Base-by-base conservation (phyloP, 2,329 filamentous ascomycete species). In the Venturia nashicola region DNA sequence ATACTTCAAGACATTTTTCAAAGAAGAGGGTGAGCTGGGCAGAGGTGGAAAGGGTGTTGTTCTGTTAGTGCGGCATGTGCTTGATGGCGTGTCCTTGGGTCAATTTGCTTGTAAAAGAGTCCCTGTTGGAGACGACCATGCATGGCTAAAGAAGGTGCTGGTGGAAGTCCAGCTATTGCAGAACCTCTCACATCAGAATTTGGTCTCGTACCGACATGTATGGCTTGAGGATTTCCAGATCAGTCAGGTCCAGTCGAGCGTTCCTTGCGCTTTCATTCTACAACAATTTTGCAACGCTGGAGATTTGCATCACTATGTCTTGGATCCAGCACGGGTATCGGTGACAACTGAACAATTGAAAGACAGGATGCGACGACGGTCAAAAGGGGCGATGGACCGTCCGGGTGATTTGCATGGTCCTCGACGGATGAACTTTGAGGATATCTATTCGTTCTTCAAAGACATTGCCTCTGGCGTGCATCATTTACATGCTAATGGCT, bases 211-310 rank as follows among this genome's bases (percentile, higher is more conserved):
- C 73, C 88, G 93, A 7, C 94, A 97, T 76, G 94, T 96, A 40
- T 99, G 94, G 94, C 82, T 99, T 18, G 93, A 99, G 74, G 89
- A 97, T 73, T 87, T 88, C 62, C 85, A 88, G 68, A 84, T 96
- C 62, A 93, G 84, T 67, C 87, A 69, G 7, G 99, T 99, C 73
- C 89, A 91, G 0, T 94, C 95, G 0, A 91, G 86, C 63, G 91
- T 99, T 0, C 91, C 91, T 12, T 97, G 93, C 70, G 91, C 93
- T 5, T 99, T 96, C 73, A 99, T 99, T 65, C 81, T 99, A 8
- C 94, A 99, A 72, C 92, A 99, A 72, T 99, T 96, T 71, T 99
- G 95, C 77, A 97, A 99, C 72, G 83, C 87, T 1, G 94, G 94
- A 18, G 94, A 99, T 72, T 80, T 99, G 20, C 87, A 96, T 65